phyloP scores from a whole-genome alignment of 2,329 filamentous ascomycete genomes.

The Aspergillus ochraceus region DNA sequence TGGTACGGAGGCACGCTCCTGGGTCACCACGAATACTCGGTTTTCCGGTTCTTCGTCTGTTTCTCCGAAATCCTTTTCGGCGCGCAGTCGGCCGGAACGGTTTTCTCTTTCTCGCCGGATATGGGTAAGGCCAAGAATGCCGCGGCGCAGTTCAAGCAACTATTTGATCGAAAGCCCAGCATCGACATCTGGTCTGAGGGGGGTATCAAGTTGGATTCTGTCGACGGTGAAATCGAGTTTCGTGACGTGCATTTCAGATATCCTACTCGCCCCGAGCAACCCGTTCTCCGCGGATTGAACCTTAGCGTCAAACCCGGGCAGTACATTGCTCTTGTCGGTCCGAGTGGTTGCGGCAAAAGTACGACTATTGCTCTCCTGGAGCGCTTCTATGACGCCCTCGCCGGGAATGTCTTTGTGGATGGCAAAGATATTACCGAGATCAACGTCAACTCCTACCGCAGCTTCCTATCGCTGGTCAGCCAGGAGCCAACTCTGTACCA shows the following conservation, averaged over 20 bases:
- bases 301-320: constrained; percentile 48
- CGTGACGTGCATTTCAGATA: constrained; percentile 92
- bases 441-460: constrained; percentile 84
- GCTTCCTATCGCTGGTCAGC: constrained; percentile 79
- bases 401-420: constrained; percentile 78
- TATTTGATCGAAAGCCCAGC: constrained; percentile 78
- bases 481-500: constrained; percentile 96
- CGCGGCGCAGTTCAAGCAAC: constrained; percentile 72
- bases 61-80: constrained; percentile 88
- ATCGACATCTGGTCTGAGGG: constrained; percentile 80
- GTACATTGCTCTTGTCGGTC: constrained; percentile 77
- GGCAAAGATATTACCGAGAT: constrained; percentile 76
- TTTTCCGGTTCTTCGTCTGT: constrained; percentile 90
- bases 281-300: constrained; percentile 84
- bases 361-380: constrained; percentile 91
- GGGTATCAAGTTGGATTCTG: constrained; percentile 61
- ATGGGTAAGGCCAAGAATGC: constrained; percentile 92
- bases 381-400: constrained; percentile 88
- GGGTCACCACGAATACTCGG: constrained; percentile 65
- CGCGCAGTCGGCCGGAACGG: constrained; percentile 83
- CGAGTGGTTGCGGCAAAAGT: constrained; percentile 89
- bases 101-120: constrained; percentile 87
- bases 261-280: constrained; percentile 84
- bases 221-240: constrained; percentile 84
- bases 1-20: constrained; percentile 87